A percentile compares a stretch with the other conserved stretches of the same genome.
These are phyloP conservation scores for Epipyxis sp. DNA, from an alignment of 108 stramenopile species.

Conservation along the genomic window DNA sequence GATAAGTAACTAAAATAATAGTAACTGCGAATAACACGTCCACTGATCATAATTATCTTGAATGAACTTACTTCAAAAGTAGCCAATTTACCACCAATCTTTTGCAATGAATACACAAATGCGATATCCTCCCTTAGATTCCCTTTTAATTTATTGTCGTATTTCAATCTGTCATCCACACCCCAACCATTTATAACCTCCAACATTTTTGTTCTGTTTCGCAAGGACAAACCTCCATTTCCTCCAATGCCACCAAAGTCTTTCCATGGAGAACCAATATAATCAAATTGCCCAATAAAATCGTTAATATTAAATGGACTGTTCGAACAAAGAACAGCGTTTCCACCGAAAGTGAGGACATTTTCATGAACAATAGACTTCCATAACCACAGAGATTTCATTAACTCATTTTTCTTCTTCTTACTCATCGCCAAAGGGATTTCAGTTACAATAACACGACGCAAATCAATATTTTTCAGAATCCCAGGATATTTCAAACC, in stretches of 20 bases:
- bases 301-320: constrained; percentile 2
- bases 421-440: constrained; percentile 1
- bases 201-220: background rate
- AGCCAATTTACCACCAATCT: too few species aligned
- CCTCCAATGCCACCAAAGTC: background rate
- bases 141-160: too few species aligned
- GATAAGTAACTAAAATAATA: too few species aligned
- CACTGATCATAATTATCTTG: too few species aligned
- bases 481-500: background rate
- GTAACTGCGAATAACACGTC: too few species aligned
- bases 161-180: too few species aligned
- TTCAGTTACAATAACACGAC: background rate
- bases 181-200: background rate
- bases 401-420: background rate
- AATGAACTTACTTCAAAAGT: too few species aligned
- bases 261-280: constrained; percentile 25
- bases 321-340: constrained; percentile 12
- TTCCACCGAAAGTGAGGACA: constrained; percentile 27
- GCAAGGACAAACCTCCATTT: background rate
- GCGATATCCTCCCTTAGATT: too few species aligned
- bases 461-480: background rate
- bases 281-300: constrained; percentile 11
- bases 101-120: too few species aligned
- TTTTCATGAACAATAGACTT: constrained; percentile 7
- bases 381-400: constrained; percentile 9